Conservation (phyloP, 805 yeast genomes). For the Pichia membranifaciens region DNA sequence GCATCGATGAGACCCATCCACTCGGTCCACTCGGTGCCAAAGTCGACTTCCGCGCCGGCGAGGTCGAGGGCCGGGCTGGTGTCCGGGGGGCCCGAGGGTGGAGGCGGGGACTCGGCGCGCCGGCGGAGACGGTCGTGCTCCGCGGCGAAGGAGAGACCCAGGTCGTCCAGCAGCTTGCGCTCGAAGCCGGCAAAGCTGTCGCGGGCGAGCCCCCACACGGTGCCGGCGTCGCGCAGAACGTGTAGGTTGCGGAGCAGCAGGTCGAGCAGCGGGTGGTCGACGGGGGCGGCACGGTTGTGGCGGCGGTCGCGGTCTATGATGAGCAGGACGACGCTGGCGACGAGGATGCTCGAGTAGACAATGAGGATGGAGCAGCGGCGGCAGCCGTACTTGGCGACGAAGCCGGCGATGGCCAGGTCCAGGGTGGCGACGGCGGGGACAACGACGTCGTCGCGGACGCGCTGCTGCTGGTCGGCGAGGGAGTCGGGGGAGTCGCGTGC, state of each 20-base stretch:
- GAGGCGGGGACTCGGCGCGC: too few species aligned
- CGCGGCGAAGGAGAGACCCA: slow-evolving; percentile 16
- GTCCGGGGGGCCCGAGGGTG: too few species aligned
- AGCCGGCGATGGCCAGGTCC: slow-evolving; percentile 33
- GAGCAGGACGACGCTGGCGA: slow-evolving; percentile 10
- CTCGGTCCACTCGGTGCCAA: slow-evolving; percentile 6
- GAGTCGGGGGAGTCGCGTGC: too few species aligned
- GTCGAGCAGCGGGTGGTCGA: too few species aligned
- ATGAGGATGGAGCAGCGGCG: slow-evolving; percentile 40
- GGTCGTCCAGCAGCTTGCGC: slow-evolving; percentile 24
- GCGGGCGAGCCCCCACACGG: slow-evolving; percentile 43
- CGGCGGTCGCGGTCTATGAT: too few species aligned
- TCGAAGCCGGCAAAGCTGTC: slow-evolving; percentile 39
- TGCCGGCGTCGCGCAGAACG: slow-evolving; percentile 37
- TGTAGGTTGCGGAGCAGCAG: too few species aligned
- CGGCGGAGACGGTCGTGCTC: slow-evolving; percentile 1
- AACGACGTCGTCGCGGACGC: slow-evolving; percentile 24
- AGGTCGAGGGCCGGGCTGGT: too few species aligned
- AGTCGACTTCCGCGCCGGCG: not conserved
- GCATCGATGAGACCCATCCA: not conserved
- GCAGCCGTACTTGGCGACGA: slow-evolving; percentile 35
- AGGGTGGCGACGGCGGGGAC: slow-evolving; percentile 38
- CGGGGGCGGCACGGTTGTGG: too few species aligned
- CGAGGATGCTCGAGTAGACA: slow-evolving; percentile 41
- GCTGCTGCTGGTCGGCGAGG: too few species aligned